Base-by-base conservation (phyloP, 2,329 filamentous ascomycete species). In the Xenoacremonium recifei region DNA sequence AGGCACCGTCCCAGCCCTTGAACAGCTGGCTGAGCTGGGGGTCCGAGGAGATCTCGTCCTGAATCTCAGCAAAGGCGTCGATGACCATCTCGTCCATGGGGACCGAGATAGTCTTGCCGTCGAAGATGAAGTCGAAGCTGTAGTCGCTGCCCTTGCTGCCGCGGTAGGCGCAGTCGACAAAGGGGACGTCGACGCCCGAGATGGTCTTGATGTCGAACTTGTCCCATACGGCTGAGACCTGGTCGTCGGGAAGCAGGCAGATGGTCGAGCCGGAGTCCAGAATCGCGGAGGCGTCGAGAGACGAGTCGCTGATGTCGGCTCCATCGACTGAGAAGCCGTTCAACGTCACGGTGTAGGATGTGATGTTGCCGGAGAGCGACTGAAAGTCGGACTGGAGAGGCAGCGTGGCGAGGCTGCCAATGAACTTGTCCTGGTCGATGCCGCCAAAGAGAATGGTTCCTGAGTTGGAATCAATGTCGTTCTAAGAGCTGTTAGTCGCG, bases 391-490 rank as follows among this genome's bases (percentile, higher is more conserved):
- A 32, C 44, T 82, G 66, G 46, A 90, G 79, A 5, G 64, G 56
- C 17, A 72, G 47, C 30, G 54, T 59, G 12, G 51, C 49, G 30
- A 67, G 55, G 30, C 76, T 64, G 40, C 84, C 86, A 3, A 71
- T 60, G 66, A 82, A 92, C 62, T 90, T 91, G 47, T 76, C 75
- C 0, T 79, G 84, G 62, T 93, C 87, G 51, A 92, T 81, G 36
- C 85, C 88, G 33, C 88, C 88, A 53, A 93, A 93, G 9, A 92
- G 73, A 45, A 92, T 82, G 51, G 71, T 82, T 37, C 88, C 88
- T 3, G 76, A 81, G 42, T 75, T 79, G 1, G 85, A 61, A 45
- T 70, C 67, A 12, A 89, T 66, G 58, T 89, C 84, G 65, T 91
- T 65, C 59, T 63, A 21, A 9, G 23, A 13, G 17, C 12, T n/a